phyloP scores from a whole-genome alignment of 2,329 filamentous ascomycete genomes.

The Alternaria postmessia region DNA sequence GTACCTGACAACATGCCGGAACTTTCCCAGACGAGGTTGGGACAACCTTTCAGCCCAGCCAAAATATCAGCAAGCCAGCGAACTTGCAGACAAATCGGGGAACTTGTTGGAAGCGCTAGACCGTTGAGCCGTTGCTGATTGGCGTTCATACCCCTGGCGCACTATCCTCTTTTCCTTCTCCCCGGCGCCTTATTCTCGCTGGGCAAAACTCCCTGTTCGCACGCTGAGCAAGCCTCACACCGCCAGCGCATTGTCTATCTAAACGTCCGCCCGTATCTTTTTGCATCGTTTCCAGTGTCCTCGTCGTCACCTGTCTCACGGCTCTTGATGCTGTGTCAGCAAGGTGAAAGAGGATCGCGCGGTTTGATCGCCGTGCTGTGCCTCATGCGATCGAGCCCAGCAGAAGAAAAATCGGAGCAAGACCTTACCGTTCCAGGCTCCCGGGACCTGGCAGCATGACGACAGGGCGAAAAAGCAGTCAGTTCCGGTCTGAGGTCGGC shows the following conservation, averaged over 20 bases:
- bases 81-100: slow-evolving; percentile 39
- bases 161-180: slow-evolving; percentile 19
- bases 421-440: slow-evolving; percentile 34
- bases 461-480: slow-evolving; percentile 25
- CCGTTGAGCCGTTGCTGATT: slow-evolving; percentile 39
- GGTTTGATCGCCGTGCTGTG: slow-evolving; percentile 21
- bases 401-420: slow-evolving; percentile 20
- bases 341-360: neutral
- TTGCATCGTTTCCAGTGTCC: slow-evolving; percentile 15
- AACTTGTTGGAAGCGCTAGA: slow-evolving; percentile 29
- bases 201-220: slow-evolving; percentile 20
- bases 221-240: slow-evolving; percentile 35
- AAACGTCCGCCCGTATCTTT: slow-evolving; percentile 23
- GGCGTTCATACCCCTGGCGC: slow-evolving; percentile 27
- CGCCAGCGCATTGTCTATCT: slow-evolving; percentile 37
- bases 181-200: slow-evolving; percentile 23
- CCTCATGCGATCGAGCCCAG: slow-evolving; percentile 24
- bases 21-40: slow-evolving; percentile 21
- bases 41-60: slow-evolving; percentile 25
- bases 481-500: slow-evolving; percentile 34
- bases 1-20: slow-evolving; percentile 21
- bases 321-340: neutral
- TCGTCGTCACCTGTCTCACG: slow-evolving; percentile 6
- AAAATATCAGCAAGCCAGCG: slow-evolving; percentile 23
- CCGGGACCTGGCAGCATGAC: slow-evolving; percentile 48